These are phyloP conservation scores for Acer negundo DNA, from an alignment of 345 rosid species.

Conservation along the genomic window DNA sequence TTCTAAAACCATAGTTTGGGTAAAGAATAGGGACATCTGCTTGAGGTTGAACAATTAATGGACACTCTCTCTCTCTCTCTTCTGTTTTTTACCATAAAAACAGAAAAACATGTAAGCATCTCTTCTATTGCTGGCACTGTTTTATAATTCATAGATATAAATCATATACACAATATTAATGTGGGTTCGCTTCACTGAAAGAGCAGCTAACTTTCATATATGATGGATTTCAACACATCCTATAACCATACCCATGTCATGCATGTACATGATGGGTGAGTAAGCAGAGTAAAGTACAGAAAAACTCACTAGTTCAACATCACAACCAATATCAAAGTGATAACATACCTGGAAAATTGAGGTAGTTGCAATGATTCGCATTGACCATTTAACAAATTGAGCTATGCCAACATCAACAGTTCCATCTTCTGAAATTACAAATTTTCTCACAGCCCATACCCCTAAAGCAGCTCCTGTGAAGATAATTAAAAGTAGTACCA, in stretches of 20 bases:
- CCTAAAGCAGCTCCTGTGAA: constrained; percentile 96
- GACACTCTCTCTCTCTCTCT: not conserved
- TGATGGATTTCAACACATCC: not conserved
- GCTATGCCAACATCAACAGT: constrained; percentile 79
- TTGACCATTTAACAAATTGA: constrained; percentile 92
- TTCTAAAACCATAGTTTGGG: not conserved
- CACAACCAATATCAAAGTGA: constrained; percentile 2
- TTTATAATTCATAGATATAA: not conserved
- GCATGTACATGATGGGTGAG: not conserved
- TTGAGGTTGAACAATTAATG: not conserved
- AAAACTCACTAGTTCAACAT: not conserved
- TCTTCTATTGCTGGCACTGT: not conserved
- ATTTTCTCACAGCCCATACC: constrained; percentile 89
- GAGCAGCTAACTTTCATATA: not conserved
- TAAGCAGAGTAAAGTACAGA: not conserved
- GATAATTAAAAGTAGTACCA: constrained; percentile 62
- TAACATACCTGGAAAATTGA: constrained; percentile 71
- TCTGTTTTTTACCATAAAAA: not conserved
- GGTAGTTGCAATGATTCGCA: constrained; percentile 68
- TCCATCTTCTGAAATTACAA: constrained; percentile 76
- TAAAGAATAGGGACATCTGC: not conserved
- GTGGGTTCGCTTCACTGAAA: not conserved
- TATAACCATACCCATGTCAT: not conserved
- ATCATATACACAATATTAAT: not conserved
- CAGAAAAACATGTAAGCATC: not conserved